Evolutionary conservation across 73 alveolate genomes (phyloP).

Genomic region (Blepharisma stoltei): DNA sequence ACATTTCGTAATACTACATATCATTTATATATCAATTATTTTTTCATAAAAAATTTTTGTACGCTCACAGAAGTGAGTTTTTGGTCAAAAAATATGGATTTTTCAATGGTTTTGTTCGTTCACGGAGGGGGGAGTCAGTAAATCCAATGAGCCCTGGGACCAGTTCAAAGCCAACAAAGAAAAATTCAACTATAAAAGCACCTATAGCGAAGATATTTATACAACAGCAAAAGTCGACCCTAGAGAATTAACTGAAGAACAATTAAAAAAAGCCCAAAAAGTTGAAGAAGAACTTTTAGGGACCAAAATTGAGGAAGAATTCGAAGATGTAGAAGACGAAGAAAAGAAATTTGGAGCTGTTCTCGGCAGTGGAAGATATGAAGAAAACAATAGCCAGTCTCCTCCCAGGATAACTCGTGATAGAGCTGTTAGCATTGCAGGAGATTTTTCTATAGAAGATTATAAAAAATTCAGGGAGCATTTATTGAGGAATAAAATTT

Average conservation of each 20-base stretch:
- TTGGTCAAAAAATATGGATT: no score
- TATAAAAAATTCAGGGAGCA: neutral
- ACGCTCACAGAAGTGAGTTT: no score
- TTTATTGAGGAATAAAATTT: neutral
- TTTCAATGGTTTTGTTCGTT: no score
- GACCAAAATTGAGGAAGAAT: neutral
- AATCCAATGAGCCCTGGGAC: no score
- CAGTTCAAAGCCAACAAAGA: no score
- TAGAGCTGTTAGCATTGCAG: neutral
- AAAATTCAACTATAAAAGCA: neutral
- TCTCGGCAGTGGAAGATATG: neutral
- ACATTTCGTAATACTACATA: no score
- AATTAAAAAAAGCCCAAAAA: neutral
- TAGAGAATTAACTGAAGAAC: neutral
- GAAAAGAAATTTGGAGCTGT: conserved; percentile 1
- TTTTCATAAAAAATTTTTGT: no score
- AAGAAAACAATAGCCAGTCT: neutral
- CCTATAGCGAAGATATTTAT: neutral
- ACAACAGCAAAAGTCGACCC: neutral
- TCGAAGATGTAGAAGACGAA: conserved; percentile 5
- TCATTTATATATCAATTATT: no score
- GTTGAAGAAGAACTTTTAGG: neutral
- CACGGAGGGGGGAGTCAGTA: no score
- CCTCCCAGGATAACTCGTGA: neutral
- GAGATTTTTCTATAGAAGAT: neutral